These are phyloP conservation scores for Allantophomopsis lycopodina DNA, from an alignment of 2,329 filamentous ascomycete genomes.

Conservation along the genomic window DNA sequence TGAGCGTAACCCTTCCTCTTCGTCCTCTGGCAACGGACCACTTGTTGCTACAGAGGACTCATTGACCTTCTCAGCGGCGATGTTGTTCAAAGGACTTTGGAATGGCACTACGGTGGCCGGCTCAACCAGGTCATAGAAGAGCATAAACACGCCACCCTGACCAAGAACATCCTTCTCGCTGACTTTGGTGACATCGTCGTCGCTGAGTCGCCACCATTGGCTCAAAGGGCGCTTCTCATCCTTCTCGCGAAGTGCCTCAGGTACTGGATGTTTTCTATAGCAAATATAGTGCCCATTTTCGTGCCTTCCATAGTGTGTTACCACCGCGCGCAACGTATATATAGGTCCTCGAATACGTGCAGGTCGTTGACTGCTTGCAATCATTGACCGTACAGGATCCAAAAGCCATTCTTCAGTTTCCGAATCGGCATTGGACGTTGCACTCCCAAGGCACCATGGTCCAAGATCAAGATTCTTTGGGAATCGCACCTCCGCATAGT, in stretches of 20 bases:
- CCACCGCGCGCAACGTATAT: constrained; percentile 70
- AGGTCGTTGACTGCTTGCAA: constrained; percentile 36
- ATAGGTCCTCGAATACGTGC: constrained; percentile 41
- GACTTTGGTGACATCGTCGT: constrained; percentile 68
- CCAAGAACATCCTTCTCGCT: constrained; percentile 59
- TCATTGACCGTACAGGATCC: constrained; percentile 60
- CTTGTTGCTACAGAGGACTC: not conserved
- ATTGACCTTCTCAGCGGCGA: not conserved
- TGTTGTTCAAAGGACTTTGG: not conserved
- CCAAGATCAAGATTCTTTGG: constrained; percentile 62
- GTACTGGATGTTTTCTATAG: constrained; percentile 55
- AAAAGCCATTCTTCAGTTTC: constrained; percentile 54
- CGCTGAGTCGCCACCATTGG: constrained; percentile 85
- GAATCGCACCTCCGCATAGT: constrained; percentile 66
- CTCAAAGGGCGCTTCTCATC: constrained; percentile 11
- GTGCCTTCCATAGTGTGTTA: constrained; percentile 82
- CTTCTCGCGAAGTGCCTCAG: constrained; percentile 12
- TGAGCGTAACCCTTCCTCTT: not conserved
- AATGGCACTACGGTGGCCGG: constrained; percentile 11
- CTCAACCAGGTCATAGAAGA: constrained; percentile 79
- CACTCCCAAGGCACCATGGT: constrained; percentile 64
- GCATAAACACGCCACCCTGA: constrained; percentile 82
- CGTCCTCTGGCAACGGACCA: not conserved
- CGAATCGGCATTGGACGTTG: constrained; percentile 8
- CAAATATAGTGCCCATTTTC: constrained; percentile 95